Base-by-base conservation (phyloP, 129 eudicot species). In the Pulicaria dysenterica region DNA sequence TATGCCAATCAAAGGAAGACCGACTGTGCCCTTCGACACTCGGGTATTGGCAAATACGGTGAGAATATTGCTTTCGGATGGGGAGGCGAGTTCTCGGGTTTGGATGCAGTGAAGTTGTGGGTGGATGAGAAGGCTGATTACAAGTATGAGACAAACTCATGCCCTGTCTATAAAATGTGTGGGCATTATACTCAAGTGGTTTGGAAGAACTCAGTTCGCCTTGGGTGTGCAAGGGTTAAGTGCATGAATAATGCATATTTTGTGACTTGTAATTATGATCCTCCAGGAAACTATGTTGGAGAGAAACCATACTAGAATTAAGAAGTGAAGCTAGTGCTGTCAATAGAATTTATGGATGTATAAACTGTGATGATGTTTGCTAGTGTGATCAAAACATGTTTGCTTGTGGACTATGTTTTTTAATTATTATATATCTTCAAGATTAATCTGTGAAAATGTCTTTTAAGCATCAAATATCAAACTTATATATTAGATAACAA, bases 141-240 rank as follows among this genome's bases (percentile, higher is more conserved):
- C n/a, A 4, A 80, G 58, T 83, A 82, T 17, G 11, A 43, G 8
- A 41, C 88, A 0, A 88, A 85, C 53, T 53, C 83, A 0, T 91
- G 97, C 41, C 40, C 24, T 0, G 5, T 34, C 1, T 62, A 44
- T 0, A 49, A 77, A 81, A 62, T 73, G 19, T 90, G 91, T 61
- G 82, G 86, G 64, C 91, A 90, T 71, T 90, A 90, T 62, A 87
- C 96, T 36, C 96, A 90, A 75, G 85, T 90, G 34, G 91, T 87
- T 40, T 90, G 95, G 96, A 62, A 24, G 14, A 79, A 67, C 13
- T 79, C 95, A 44, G 43, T 55, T 0, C 44, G 76, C 1, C 47
- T 90, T 0, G 96, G 95, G 40, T 90, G 96, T 57, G 97, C 83
- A 42, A 81, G 82, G 76, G 88, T 77, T 46, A 71, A 34, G 77